Percentiles rank a stretch among this genome's conserved stretches.
Conservation (phyloP, 306 rosid genomes). For the Corylus heterophylla region DNA sequence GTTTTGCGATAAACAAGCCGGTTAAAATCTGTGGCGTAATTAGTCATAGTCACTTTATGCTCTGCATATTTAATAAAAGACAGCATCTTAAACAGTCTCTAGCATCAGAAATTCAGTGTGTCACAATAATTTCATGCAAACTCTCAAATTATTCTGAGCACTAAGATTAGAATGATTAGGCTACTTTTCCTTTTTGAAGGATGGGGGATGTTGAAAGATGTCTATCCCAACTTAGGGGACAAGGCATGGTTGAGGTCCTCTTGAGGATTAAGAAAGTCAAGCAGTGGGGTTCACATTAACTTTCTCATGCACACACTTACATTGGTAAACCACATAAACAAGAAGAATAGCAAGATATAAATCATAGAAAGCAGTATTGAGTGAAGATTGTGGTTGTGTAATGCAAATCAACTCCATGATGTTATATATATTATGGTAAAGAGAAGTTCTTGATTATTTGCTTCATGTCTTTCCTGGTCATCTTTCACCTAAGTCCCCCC, state of each 20-base stretch:
- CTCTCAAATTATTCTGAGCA: conserved; percentile 47
- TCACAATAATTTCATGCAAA: conserved; percentile 28
- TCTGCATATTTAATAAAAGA: conserved; percentile 22
- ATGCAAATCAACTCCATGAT: not conserved
- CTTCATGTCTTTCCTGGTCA: not conserved
- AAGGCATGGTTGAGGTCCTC: conserved; percentile 49
- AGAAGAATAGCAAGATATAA: not conserved
- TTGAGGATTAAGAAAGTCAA: conserved; percentile 34
- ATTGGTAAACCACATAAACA: not conserved
- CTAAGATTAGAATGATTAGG: conserved; percentile 43
- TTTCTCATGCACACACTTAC: conserved; percentile 17
- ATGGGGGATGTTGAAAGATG: conserved; percentile 44
- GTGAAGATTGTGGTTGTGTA: not conserved
- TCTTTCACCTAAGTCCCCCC: not conserved
- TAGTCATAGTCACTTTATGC: conserved; percentile 35
- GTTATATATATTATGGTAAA: not conserved
- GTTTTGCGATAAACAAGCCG: conserved; percentile 22
- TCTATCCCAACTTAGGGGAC: conserved; percentile 53
- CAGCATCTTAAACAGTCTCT: conserved; percentile 11
- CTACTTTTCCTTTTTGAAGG: conserved; percentile 44
- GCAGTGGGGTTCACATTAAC: conserved; percentile 32
- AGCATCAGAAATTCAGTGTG: conserved; percentile 28
- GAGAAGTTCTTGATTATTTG: conserved; percentile 7
- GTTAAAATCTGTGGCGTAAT: conserved; percentile 18
- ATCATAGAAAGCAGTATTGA: not conserved